Conservation (phyloP, 1,284 basidiomycete genomes). For the Cutaneotrichosporon curvatum region DNA sequence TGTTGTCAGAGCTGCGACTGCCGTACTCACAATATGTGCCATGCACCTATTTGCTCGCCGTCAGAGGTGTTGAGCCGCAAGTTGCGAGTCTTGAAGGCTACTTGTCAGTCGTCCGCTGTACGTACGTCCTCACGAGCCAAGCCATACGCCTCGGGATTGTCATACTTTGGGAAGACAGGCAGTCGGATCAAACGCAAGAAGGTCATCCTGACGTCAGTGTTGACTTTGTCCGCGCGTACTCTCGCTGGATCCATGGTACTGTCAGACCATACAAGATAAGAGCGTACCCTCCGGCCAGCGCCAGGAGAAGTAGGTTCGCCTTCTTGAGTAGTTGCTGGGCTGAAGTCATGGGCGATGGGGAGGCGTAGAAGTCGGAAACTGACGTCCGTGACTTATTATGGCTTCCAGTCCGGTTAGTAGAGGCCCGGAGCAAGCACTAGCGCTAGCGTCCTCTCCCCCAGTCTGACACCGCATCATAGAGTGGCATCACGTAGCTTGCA, state of each 20-base stretch:
- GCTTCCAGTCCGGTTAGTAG: too few species aligned
- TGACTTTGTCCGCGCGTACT: background rate
- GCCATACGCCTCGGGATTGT: slow-evolving; percentile 66
- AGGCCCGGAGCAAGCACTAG: too few species aligned
- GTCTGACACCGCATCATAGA: too few species aligned
- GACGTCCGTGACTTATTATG: too few species aligned
- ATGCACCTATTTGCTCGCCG: slow-evolving; percentile 72
- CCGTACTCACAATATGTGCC: slow-evolving; percentile 64
- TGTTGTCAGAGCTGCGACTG: slow-evolving; percentile 9
- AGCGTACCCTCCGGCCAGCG: background rate
- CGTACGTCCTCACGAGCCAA: slow-evolving; percentile 59
- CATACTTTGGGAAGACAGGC: slow-evolving; percentile 60
- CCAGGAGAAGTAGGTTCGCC: slow-evolving; percentile 2
- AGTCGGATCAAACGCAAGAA: slow-evolving; percentile 64
- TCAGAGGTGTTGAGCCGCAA: slow-evolving; percentile 65
- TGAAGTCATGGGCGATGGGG: slow-evolving; percentile 2
- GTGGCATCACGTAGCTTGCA: too few species aligned
- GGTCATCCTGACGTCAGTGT: slow-evolving; percentile 5
- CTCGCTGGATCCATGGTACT: slow-evolving; percentile 8
- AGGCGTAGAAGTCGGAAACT: background rate
- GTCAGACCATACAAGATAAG: slow-evolving; percentile 1
- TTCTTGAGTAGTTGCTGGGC: slow-evolving; percentile 6
- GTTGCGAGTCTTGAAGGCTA: slow-evolving; percentile 73
- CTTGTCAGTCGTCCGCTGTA: slow-evolving; percentile 4
- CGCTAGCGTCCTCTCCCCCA: too few species aligned